Evolutionary conservation across 1,284 basidiomycete species (phyloP), one percentile per base, ranked within the genome.

Genomic region (Trametes polyzona): DNA sequence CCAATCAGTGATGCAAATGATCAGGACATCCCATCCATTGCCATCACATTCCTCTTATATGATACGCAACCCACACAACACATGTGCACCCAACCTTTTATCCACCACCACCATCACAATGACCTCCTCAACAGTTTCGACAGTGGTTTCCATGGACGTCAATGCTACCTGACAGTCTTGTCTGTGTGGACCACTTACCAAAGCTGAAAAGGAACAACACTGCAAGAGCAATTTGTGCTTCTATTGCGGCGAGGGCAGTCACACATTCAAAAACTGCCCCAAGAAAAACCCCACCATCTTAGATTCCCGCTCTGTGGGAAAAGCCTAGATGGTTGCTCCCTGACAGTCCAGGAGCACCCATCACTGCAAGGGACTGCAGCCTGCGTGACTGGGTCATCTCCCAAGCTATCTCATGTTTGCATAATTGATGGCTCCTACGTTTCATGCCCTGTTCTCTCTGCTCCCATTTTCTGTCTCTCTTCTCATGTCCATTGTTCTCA

Each of bases 201-300:
- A 11, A 4, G 33, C 12, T 14, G 33, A 35, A n/a, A 11, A n/a
- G 14, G 33, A 35, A n/a, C 33, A n/a, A 14, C 33, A n/a, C 33
- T 14, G n/a, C 14, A 11, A n/a, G 4, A n/a, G n/a, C 14, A n/a
- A n/a, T 35, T n/a, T 35, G 33, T 35, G 33, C 17, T 35, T 35
- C 33, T 35, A 35, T n/a, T 35, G 33, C 17, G 33, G 33, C 33
- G n/a, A 35, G 33, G 33, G 33, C 11, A n/a, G 12, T n/a, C 33
- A 35, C 33, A 11, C 14, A n/a, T n/a, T n/a, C n/a, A n/a, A n/a
- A n/a, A n/a, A n/a, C n/a, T n/a, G n/a, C n/a, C n/a, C n/a, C n/a
- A n/a, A n/a, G n/a, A 57, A 1, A 72, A 76, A 59, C 58, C 60
- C 7, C 60, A 70, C n/a, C n/a, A n/a, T n/a, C n/a, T n/a, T 4